Evolutionary conservation across 1,139 yeast species (phyloP).

Genomic region (Yamadazyma mexicana): DNA sequence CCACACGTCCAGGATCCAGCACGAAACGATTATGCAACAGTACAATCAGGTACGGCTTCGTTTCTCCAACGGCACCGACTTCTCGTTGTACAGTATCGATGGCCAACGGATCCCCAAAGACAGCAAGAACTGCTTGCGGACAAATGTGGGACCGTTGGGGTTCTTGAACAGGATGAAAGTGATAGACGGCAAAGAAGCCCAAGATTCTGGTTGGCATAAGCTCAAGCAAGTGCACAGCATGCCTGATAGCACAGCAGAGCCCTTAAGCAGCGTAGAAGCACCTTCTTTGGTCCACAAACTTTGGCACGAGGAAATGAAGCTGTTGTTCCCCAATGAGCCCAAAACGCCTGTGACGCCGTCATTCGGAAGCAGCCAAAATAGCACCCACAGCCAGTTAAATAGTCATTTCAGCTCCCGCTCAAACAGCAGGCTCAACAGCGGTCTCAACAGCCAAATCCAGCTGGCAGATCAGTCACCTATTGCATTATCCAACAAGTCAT

Average conservation of each 20-base stretch:
- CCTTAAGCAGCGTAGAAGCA: neutral
- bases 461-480: constrained; percentile 1
- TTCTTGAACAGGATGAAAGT: constrained; percentile 13
- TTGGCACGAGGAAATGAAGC: constrained; percentile 14
- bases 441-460: neutral
- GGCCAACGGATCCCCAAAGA: constrained; percentile 7
- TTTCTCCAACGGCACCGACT: constrained; percentile 22
- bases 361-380: neutral
- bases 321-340: constrained; percentile 2
- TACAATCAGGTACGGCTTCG: constrained; percentile 40
- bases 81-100: constrained; percentile 6
- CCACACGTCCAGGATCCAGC: constrained; percentile 33
- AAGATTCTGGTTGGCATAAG: constrained; percentile 2
- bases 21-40: constrained; percentile 38
- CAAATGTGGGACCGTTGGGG: constrained; percentile 18
- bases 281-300: constrained; percentile 2
- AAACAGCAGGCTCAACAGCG: neutral
- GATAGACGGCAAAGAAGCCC: neutral
- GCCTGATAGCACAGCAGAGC: neutral
- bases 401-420: no score
- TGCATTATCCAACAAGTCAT: constrained; percentile 1
- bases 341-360: neutral
- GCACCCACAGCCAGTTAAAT: neutral
- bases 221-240: neutral
- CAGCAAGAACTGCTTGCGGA: constrained; percentile 7